phyloP scores from a whole-genome alignment of 768 basidiomycete species.

The Hypholoma fasciculare region DNA sequence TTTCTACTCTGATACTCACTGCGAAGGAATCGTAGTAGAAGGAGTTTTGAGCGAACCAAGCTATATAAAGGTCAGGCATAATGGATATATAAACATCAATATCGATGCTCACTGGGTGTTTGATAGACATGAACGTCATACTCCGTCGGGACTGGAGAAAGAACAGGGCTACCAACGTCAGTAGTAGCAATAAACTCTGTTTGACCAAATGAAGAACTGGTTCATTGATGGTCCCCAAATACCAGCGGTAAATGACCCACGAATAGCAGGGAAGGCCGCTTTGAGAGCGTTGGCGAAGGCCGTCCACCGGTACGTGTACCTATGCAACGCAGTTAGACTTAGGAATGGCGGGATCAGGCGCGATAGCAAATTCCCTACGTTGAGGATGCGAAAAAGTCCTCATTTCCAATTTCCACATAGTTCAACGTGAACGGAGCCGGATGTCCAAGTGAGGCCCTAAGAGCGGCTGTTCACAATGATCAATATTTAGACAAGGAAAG shows the following conservation, averaged over 20 bases:
- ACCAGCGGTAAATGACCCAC: conserved; percentile 29
- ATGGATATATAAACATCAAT: background rate
- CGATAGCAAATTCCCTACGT: conserved; percentile 13
- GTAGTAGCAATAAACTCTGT: conserved; percentile 61
- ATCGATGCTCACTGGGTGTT: conserved; percentile 42
- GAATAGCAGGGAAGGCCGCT: conserved; percentile 49
- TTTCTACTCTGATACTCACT: conserved; percentile 44
- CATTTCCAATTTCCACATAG: conserved; percentile 19
- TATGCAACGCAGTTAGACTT: conserved; percentile 10
- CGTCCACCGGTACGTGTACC: conserved; percentile 55
- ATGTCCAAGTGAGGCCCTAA: conserved; percentile 13
- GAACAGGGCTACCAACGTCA: conserved; percentile 38
- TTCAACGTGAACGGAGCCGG: conserved; percentile 12
- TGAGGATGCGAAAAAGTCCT: conserved; percentile 23
- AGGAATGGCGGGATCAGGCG: background rate
- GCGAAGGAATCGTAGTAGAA: conserved; percentile 40
- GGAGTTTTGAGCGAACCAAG: conserved; percentile 42
- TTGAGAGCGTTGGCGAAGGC: conserved; percentile 45
- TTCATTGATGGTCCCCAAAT: background rate
- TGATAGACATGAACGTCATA: conserved; percentile 64
- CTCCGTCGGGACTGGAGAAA: conserved; percentile 47
- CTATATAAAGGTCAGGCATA: conserved; percentile 14
- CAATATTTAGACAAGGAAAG: too few species aligned
- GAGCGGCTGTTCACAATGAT: conserved; percentile 8
- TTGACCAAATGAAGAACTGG: background rate